Base-by-base conservation (phyloP, 768 basidiomycete genomes). In the Mycena leptocephala region DNA sequence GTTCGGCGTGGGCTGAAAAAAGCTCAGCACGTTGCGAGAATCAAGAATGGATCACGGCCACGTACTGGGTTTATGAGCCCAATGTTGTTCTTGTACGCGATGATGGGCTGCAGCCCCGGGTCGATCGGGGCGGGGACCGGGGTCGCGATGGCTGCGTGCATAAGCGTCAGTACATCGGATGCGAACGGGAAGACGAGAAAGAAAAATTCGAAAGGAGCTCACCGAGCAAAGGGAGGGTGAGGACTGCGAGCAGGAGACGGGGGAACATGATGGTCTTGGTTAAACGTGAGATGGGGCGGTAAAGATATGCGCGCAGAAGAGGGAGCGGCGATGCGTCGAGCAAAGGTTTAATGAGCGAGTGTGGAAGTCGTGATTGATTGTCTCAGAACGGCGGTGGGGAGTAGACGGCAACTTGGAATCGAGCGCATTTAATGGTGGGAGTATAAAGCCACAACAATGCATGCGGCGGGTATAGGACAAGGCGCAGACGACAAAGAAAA, bases 71-170 rank as follows among this genome's bases (percentile, higher is more conserved):
- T 80, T 10, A 73, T 66, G 55, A 81, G 66, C 2, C 77, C 81
- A 8, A 84, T 67, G 72, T 82, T 81, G 39, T 82, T 79, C 68
- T 83, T 84, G 20, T 69, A 68, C 26, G 82, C 81, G 68, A 84
- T 77, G 28, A 81, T 71, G 39, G 81, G 78, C 26, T 79, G 78
- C 33, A 83, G 64, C 43, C 74, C 75, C 2, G 74, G 68, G 66
- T 82, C 80, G 51, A 84, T 84, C 5, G 82, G 81, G 33, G 66
- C 67, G 1, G 81, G 77, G 48, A 83, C 83, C 3, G 82, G 82
- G 30, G 70, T 68, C 1, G 81, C 76, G 10, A 74, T 35, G 11
- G 81, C 79, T 35, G 67, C 76, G 24, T 5, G 3, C 32, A 9
- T 46, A 2, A 13, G 9, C 9, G 62, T 77, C 39, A 71, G 69